Conservation (phyloP, 139 green algal genomes). For the Micromonas commoda region DNA sequence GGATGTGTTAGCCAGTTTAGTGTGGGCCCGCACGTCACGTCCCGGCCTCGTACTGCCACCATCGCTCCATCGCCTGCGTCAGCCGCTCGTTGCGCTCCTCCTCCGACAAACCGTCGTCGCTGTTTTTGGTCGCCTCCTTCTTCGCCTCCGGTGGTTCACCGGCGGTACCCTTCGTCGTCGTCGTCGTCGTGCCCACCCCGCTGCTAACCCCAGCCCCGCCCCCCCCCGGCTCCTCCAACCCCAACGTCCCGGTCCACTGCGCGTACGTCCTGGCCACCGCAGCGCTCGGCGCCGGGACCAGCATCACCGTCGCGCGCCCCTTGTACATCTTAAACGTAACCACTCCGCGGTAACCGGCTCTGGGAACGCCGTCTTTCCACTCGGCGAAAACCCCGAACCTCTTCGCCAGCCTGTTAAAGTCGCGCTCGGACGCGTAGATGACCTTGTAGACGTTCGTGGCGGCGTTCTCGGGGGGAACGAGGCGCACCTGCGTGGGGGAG, state of each 20-base stretch:
- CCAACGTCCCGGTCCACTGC: not conserved
- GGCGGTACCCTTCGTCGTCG: too few species aligned
- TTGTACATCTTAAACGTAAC: not conserved
- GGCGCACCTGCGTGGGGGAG: not conserved
- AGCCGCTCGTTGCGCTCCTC: too few species aligned
- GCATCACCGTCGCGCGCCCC: not conserved
- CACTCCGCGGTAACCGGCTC: not conserved
- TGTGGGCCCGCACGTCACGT: too few species aligned
- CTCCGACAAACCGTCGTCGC: too few species aligned
- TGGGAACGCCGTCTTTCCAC: constrained; percentile 6
- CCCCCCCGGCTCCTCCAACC: too few species aligned
- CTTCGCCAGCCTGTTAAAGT: not conserved
- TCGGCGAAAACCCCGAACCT: not conserved
- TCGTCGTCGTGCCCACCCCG: too few species aligned
- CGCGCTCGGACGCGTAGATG: not conserved
- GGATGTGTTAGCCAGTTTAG: too few species aligned
- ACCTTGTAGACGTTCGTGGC: not conserved
- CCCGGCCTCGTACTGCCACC: too few species aligned
- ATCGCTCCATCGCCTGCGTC: too few species aligned
- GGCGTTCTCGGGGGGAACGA: not conserved
- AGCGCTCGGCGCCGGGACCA: not conserved
- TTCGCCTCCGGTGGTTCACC: too few species aligned
- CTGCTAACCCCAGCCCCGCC: too few species aligned
- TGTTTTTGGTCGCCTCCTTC: too few species aligned
- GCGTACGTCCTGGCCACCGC: not conserved